Evolutionary conservation across 2,329 filamentous ascomycete genomes (phyloP), one percentile per base, ranked within the genome.

Genomic region (Fusarium subglutinans): DNA sequence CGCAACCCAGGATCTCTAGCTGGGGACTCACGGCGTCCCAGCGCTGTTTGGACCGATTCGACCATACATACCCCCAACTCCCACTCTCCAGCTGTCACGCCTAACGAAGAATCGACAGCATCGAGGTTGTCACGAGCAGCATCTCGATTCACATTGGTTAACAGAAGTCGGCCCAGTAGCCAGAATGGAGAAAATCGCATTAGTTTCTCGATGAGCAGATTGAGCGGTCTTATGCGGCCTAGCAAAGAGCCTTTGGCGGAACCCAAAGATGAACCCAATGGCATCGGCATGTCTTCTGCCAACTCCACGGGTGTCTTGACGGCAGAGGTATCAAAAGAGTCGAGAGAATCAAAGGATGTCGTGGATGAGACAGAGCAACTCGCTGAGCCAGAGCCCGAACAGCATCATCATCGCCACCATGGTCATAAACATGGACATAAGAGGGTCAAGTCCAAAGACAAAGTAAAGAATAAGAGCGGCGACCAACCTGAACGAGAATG

Each of bases 181-280:
- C 89, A 91, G 74, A 86, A 84, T 3, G 88, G 89, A 35, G 90
- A 91, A 73, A 85, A 85, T 22, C 85, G 90, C 8, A 86, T 90
- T 63, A 90, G 88, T 76, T 82, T 87, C 24, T 88, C 87, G 6
- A 89, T 91, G 79, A 87, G 86, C 22, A 86, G 88, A n/a, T 80
- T 90, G 8, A 86, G 86, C 15, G 85, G 86, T 0, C 83, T 90
- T 12, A 86, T 87, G 75, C 86, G 85, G 57, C 76, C 84, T 14
- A 89, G 87, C 81, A 88, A 84, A 76, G 88, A 90, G 66, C 83
- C 63, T 35, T 40, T 72, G 40, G 26, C 45, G 22, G 72, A 74
- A 13, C 72, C 79, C 17, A 76, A 64, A 50, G 65, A 69, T 14
- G 82, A 82, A 22, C 65, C 69, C 22, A 78, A 74, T 45, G 64